Base-by-base conservation (phyloP, 2,329 filamentous ascomycete genomes). In the Zymoseptoria tritici region DNA sequence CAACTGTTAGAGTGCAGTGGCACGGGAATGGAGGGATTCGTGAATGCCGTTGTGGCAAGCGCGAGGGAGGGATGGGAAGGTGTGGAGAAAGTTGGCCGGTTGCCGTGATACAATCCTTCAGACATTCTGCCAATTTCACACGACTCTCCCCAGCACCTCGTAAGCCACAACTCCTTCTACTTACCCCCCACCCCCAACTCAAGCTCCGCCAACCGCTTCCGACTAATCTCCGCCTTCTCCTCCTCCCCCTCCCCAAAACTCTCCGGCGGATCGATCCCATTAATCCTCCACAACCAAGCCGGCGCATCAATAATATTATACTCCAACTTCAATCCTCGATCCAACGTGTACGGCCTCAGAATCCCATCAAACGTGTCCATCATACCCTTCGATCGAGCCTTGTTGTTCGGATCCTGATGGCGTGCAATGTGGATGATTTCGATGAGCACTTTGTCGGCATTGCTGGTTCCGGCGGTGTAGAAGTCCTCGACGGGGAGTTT, bases 61-160 rank as follows among this genome's bases (percentile, higher is more conserved):
- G 70, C 65, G 50, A 64, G 52, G 22, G 65, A 68, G 51, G 70
- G 70, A 7, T 72, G 70, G 70, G 69, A 70, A 46, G 68, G 69
- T 16, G 59, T 72, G 9, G 57, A 42, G 36, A 42, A 42, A 42
- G 36, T 42, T 16, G 36, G 36, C 11, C 36, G 36, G 4, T 42
- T 42, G 36, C 36, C 36, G 16, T 42, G 4, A 36, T 11, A 42
- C 11, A 6, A 42, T 1, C 16, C 11, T 8, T 42, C 13, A 42
- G 36, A 42, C 13, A 42, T 9, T 42, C 36, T 16, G 9, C 36
- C 36, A 42, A 16, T 13, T 42, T n/a, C 36, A 16, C 9, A 22
- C 21, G 21, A 6, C 36, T 5, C 9, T 42, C 9, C 11, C 3
- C 36, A 16, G 16, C 11, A 13, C 36, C 11, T 16, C 36, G 11